Percentiles rank a stretch among this genome's conserved stretches.
Evolutionary conservation across 2,329 filamentous ascomycete genomes (phyloP).

Genomic region (Aspergillus sp.): DNA sequence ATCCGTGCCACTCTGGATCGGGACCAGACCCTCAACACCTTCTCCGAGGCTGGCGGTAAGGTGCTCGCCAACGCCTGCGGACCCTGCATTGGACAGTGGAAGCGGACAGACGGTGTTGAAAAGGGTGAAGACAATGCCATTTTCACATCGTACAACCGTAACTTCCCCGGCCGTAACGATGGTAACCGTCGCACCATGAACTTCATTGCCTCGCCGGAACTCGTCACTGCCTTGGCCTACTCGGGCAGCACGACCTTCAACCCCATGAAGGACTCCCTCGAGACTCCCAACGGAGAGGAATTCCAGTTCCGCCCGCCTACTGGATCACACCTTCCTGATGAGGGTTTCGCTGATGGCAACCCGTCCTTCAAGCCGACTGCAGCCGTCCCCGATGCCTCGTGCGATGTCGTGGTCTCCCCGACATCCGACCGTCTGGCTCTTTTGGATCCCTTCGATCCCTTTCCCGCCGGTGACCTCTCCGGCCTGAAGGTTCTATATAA

Average conservation of each 20-base stretch:
- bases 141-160: conserved; percentile 95
- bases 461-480: conserved; percentile 67
- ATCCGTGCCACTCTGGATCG: conserved; percentile 90
- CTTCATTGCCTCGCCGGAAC: conserved; percentile 92
- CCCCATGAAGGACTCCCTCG: conserved; percentile 78
- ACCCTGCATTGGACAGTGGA: conserved; percentile 93
- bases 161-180: conserved; percentile 95
- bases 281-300: conserved; percentile 67
- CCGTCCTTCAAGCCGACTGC: conserved; percentile 65
- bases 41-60: conserved; percentile 77
- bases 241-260: conserved; percentile 92
- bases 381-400: conserved; percentile 62
- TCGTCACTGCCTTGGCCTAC: conserved; percentile 94
- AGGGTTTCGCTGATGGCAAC: conserved; percentile 76
- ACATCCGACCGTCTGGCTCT: conserved; percentile 85
- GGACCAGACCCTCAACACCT: conserved; percentile 78
- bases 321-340: conserved; percentile 55
- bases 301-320: conserved; percentile 79
- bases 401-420: conserved; percentile 71
- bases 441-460: conserved; percentile 81
- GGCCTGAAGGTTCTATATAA: conserved; percentile 87
- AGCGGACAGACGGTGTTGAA: conserved; percentile 72
- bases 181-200: conserved; percentile 97
- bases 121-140: conserved; percentile 92
- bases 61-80: conserved; percentile 93